phyloP scores from a whole-genome alignment of 768 basidiomycete species.

The Brasilioporus rufonigricans region DNA sequence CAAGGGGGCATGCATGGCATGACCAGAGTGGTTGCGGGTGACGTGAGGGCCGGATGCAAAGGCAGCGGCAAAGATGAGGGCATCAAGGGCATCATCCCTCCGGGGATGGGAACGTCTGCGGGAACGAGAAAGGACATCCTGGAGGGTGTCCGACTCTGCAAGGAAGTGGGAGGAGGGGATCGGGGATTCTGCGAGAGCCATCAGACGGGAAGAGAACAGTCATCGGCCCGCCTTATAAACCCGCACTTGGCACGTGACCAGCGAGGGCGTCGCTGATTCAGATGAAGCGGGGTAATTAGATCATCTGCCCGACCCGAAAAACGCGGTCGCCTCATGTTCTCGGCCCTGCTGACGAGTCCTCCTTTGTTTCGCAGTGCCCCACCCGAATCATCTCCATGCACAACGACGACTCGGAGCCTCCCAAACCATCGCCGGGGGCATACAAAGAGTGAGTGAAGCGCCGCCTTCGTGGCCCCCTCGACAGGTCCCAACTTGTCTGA shows the following conservation, averaged over 20 bases:
- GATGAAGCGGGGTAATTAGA: no score
- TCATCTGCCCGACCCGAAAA: not conserved
- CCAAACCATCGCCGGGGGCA: not conserved
- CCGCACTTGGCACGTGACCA: not conserved
- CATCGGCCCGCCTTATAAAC: constrained; percentile 1
- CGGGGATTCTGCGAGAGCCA: constrained; percentile 33
- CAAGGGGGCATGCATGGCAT: constrained; percentile 66
- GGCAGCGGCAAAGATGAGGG: constrained; percentile 75
- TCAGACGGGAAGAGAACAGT: not conserved
- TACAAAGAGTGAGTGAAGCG: constrained; percentile 12
- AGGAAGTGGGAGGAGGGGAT: constrained; percentile 26
- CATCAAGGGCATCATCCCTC: constrained; percentile 74
- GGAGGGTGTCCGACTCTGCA: constrained; percentile 52
- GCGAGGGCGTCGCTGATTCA: no score
- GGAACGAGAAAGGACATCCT: constrained; percentile 59
- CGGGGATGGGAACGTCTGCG: constrained; percentile 42
- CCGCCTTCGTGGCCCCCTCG: not conserved
- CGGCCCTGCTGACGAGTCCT: no score
- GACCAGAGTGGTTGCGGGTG: constrained; percentile 84
- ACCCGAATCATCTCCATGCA: constrained; percentile 1
- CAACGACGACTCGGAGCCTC: constrained; percentile 2
- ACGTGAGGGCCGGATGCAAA: constrained; percentile 72
- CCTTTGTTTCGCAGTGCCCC: no score
- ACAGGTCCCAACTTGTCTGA: not conserved
- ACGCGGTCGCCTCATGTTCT: constrained; percentile 11